These are phyloP conservation scores for Geotrichum phurueaensis DNA, from an alignment of 1,139 yeast genomes.

Conservation along the genomic window DNA sequence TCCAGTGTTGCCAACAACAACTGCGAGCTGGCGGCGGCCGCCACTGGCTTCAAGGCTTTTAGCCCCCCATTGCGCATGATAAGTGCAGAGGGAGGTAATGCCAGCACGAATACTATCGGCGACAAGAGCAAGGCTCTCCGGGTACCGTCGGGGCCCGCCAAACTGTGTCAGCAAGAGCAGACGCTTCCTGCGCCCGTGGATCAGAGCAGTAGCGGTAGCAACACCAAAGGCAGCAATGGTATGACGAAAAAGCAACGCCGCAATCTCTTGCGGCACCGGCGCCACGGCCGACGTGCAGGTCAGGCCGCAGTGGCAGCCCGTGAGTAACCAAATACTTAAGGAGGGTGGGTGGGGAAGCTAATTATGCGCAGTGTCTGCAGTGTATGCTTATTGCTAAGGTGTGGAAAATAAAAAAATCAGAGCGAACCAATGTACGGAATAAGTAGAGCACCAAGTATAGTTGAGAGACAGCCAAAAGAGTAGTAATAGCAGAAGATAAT, in stretches of 20 bases:
- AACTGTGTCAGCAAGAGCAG: background rate
- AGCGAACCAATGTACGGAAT: background rate
- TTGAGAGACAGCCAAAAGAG: background rate
- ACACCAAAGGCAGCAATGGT: conserved; percentile 1
- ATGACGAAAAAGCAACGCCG: background rate
- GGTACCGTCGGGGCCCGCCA: background rate
- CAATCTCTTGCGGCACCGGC: background rate
- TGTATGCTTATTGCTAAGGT: no score
- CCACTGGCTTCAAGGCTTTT: background rate
- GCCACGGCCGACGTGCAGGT: background rate
- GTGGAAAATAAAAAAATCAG: background rate
- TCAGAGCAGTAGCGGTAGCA: background rate
- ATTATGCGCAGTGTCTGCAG: no score
- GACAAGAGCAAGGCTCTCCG: background rate
- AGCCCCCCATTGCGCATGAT: background rate
- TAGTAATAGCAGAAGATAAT: background rate
- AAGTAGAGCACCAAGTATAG: background rate
- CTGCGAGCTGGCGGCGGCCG: background rate
- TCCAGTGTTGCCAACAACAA: background rate
- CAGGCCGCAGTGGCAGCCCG: background rate
- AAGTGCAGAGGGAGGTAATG: background rate
- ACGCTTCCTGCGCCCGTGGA: background rate
- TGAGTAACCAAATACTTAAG: no score
- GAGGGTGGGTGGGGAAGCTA: no score
- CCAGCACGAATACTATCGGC: background rate